Evolutionary conservation across 2,329 filamentous ascomycete genomes (phyloP), one percentile per base, ranked within the genome.

Genomic region (Dendryphion nanum): DNA sequence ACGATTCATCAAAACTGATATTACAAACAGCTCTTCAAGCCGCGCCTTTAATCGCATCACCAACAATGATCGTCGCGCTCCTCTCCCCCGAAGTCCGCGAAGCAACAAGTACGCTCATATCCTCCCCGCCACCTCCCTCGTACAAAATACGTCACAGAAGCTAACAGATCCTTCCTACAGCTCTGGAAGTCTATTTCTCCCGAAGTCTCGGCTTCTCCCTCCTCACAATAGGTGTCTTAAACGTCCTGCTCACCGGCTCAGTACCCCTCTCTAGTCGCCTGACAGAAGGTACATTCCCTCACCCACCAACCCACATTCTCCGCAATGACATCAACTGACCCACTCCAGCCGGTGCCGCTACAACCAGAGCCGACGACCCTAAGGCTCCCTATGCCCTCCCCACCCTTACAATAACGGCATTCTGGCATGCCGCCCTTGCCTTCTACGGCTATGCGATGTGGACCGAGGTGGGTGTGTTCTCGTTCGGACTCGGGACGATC

Each of bases 141-240:
- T 17, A 12, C 3, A 7, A 33, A 30, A 23, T 8, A 10, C 12
- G 31, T 16, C 8, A 14, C 17, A 18, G 28, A 43, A 45, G 47
- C 20, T 35, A 4, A 35, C 35, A 10, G 8, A 23, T 18, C 10
- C 23, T n/a, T 17, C 14, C 3, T 14, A 8, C 48, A 79, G 81
- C 68, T 17, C 71, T 88, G 20, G 85, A 89, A 64, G 67, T 78
- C 39, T 91, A 91, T 73, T 82, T 90, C 61, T 81, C 81, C 35
- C 83, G 86, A 29, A 79, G 76, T 18, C 75, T 89, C 1, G 86
- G 84, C 46, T 70, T 90, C 40, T 70, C 81, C 19, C 75, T 89
- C 30, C 69, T 89, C 16, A 70, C 80, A 7, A 67, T 91, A 18
- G 81, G 80, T 20, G 57, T 82, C 5, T 66, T 85, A 10, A 75